Percentiles rank a stretch among this genome's conserved stretches.
These are phyloP conservation scores for Drechslerella dactyloides DNA, from an alignment of 2,329 filamentous ascomycete genomes.

Conservation along the genomic window DNA sequence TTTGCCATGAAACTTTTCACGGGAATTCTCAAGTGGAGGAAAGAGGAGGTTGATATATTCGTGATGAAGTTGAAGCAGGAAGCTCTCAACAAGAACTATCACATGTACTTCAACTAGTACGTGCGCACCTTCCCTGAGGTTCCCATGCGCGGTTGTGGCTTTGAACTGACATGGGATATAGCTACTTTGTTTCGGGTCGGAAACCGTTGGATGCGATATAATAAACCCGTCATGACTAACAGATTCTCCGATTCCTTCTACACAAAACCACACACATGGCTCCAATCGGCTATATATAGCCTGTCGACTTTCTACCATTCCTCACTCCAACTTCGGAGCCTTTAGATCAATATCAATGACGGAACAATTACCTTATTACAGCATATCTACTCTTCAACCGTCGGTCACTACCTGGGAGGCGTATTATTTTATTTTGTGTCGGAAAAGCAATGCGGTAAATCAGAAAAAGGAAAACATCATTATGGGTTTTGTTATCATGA, in stretches of 20 bases:
- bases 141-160: background rate
- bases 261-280: background rate
- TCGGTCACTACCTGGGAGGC: too few species aligned
- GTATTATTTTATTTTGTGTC: too few species aligned
- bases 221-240: background rate
- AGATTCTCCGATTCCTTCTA: background rate
- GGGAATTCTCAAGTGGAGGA: constrained; percentile 57
- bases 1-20: constrained; percentile 58
- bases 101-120: constrained; percentile 50
- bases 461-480: too few species aligned
- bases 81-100: constrained; percentile 44
- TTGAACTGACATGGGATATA: constrained; percentile 7
- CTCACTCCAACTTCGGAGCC: too few species aligned
- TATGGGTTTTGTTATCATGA: too few species aligned
- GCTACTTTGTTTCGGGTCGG: constrained; percentile 41
- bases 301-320: too few species aligned
- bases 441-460: too few species aligned
- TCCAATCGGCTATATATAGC: background rate
- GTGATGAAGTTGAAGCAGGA: constrained; percentile 46
- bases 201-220: constrained; percentile 16
- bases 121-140: background rate
- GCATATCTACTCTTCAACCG: too few species aligned
- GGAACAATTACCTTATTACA: too few species aligned
- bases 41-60: constrained; percentile 55
- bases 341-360: too few species aligned